These are phyloP conservation scores for Fusarium circinatum DNA, from an alignment of 2,329 filamentous ascomycete genomes.

Conservation along the genomic window DNA sequence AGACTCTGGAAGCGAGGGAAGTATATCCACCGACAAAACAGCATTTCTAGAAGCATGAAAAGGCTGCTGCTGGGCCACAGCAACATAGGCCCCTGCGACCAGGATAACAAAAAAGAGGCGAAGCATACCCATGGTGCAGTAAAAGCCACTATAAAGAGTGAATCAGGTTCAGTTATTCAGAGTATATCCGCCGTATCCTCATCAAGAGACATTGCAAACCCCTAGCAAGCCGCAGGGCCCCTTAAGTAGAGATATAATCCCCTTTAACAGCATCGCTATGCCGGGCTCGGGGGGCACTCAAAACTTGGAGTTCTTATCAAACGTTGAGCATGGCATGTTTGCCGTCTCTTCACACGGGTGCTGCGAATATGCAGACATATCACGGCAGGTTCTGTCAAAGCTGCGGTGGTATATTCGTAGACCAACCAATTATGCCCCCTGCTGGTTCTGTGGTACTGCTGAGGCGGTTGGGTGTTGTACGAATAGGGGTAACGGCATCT, in stretches of 20 bases:
- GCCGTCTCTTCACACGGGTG: slow-evolving; percentile 16
- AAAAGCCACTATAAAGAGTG: slow-evolving; percentile 27
- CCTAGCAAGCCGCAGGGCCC: not conserved
- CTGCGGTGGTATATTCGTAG: not conserved
- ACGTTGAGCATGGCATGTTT: slow-evolving; percentile 28
- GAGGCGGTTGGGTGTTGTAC: slow-evolving; percentile 3
- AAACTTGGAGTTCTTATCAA: slow-evolving; percentile 23
- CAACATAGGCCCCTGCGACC: slow-evolving; percentile 2
- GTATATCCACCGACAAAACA: slow-evolving; percentile 13
- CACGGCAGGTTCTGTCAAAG: slow-evolving; percentile 20
- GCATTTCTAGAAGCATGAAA: slow-evolving; percentile 8
- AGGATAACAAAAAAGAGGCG: slow-evolving; percentile 26
- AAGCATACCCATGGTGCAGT: slow-evolving; percentile 33
- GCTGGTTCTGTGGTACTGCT: slow-evolving; percentile 8
- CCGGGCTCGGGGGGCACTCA: slow-evolving; percentile 12
- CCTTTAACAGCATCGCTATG: slow-evolving; percentile 18
- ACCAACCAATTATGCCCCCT: slow-evolving; percentile 2
- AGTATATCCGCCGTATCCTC: slow-evolving; percentile 12
- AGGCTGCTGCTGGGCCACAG: slow-evolving; percentile 1
- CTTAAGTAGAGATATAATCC: slow-evolving; percentile 30
- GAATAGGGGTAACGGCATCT: slow-evolving; percentile 30
- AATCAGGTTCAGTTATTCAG: slow-evolving; percentile 20
- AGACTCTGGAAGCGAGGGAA: slow-evolving; percentile 10
- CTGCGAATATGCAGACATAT: slow-evolving; percentile 6
- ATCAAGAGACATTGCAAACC: not conserved